These are phyloP conservation scores for Isatis tinctoria DNA, from an alignment of 345 rosid genomes.

Conservation along the genomic window DNA sequence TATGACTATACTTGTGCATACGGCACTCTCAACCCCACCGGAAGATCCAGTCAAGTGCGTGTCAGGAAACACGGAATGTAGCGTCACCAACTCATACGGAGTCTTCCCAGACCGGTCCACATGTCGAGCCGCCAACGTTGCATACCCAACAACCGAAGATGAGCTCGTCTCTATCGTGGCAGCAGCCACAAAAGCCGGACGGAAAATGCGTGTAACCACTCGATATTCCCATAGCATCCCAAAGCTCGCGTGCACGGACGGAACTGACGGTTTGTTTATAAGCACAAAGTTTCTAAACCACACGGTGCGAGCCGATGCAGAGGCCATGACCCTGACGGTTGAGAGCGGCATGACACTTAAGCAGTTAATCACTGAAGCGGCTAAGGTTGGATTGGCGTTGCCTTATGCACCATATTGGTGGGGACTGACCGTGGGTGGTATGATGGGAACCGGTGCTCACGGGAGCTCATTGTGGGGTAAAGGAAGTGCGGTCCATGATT, in stretches of 20 bases:
- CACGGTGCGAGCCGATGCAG: conserved; percentile 28
- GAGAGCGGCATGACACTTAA: conserved; percentile 65
- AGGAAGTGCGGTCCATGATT: conserved; percentile 79
- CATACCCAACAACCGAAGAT: conserved; percentile 53
- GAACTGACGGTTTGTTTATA: conserved; percentile 53
- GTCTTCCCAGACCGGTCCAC: conserved; percentile 58
- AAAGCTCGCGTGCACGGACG: conserved; percentile 65
- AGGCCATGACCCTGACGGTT: conserved; percentile 47
- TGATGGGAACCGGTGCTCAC: conserved; percentile 77
- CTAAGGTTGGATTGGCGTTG: conserved; percentile 58
- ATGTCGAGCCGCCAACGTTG: conserved; percentile 55
- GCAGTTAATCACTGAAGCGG: conserved; percentile 56
- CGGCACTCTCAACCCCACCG: conserved; percentile 45
- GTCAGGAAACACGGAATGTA: conserved; percentile 42
- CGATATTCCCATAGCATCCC: conserved; percentile 69
- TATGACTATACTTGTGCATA: conserved; percentile 11
- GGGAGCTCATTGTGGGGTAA: conserved; percentile 80
- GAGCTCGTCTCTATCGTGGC: conserved; percentile 54
- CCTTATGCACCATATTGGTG: conserved; percentile 89
- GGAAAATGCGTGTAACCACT: conserved; percentile 68
- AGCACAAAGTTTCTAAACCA: conserved; percentile 64
- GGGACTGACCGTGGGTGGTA: conserved; percentile 80
- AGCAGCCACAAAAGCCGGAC: conserved; percentile 41
- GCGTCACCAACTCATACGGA: conserved; percentile 67
- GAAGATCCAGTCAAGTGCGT: conserved; percentile 58